Conservation (phyloP, 2,329 filamentous ascomycete species). For the Trichoderma breve region DNA sequence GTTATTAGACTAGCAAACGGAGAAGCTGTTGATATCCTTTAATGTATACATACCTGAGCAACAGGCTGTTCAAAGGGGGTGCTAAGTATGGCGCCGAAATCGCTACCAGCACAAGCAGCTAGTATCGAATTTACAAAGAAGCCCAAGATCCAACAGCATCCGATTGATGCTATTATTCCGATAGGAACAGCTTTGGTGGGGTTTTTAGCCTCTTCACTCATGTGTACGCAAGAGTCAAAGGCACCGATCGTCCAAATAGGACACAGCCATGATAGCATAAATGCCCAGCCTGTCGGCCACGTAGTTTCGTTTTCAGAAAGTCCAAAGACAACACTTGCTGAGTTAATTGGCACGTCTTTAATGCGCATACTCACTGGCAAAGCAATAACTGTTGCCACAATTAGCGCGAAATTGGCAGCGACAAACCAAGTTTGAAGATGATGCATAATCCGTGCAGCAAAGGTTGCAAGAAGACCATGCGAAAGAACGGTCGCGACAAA, state of each 20-base stretch:
- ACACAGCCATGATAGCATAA: conserved; percentile 7
- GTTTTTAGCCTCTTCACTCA: conserved; percentile 8
- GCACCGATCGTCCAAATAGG: conserved; percentile 8
- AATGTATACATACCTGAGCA: not conserved
- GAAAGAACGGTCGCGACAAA: not conserved
- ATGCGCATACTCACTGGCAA: conserved; percentile 1
- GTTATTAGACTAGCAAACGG: not conserved
- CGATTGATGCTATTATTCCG: not conserved
- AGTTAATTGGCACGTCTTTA: not conserved
- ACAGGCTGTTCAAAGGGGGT: not conserved
- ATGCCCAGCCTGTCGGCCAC: not conserved
- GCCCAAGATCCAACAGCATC: not conserved
- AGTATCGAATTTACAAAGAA: not conserved
- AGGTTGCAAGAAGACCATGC: not conserved
- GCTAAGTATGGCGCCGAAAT: not conserved
- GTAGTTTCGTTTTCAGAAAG: not conserved
- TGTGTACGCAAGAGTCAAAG: conserved; percentile 10
- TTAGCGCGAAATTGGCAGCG: not conserved
- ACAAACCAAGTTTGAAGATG: conserved; percentile 13
- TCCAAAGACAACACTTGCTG: not conserved
- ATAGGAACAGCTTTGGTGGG: not conserved
- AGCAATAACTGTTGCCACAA: not conserved
- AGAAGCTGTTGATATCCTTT: rapidly evolving
- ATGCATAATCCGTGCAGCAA: not conserved
- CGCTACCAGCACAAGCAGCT: not conserved